Base-by-base conservation (phyloP, 2,329 filamentous ascomycete species). In the Alternaria ethzedia region DNA sequence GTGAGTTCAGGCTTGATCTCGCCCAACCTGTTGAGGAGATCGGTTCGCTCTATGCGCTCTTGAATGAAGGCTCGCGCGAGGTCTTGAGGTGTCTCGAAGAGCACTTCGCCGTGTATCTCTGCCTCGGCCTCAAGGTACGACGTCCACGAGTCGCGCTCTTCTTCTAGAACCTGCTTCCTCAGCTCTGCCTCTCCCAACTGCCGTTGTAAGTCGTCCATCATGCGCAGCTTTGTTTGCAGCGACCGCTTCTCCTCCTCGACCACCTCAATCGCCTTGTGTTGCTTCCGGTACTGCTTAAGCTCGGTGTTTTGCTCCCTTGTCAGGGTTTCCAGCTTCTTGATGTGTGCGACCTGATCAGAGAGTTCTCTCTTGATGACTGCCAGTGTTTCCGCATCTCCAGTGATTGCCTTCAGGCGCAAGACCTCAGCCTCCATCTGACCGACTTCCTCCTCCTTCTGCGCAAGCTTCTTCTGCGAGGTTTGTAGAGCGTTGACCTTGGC, bases 211-310 rank as follows among this genome's bases (percentile, higher is more conserved):
- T 88, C 85, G 61, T 92, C 89, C 79, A 95, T 90, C 41, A 91
- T 84, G 64, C 93, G 89, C 2, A 99, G 79, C 74, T 89, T 93
- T 30, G 90, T 89, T 78, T 96, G 91, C 21, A 99, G 82, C 0
- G 89, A 88, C 65, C 92, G 86, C 83, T 98, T 98, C 82, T 99
- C 94, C 78, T 99, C 96, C 77, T 99, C 94, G 0, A 98, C 91
- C 3, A 99, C 88, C 75, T 97, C 93, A 2, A 97, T 90, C n/a
- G 92, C 93, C 80, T 92, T 95, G 78, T 94, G 90, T 4, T 91
- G 82, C 69, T 94, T 91, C 13, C 94, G 90, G 41, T 96, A 86
- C 70, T 94, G 91, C 71, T 91, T 93, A 36, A 99, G 82, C 77
- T 99, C 95, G 0, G 86, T 81, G 13, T 88, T 84, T 75, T 97